phyloP scores from a whole-genome alignment of 108 stramenopile genomes.

The Pseudonitzschia multistriata region DNA sequence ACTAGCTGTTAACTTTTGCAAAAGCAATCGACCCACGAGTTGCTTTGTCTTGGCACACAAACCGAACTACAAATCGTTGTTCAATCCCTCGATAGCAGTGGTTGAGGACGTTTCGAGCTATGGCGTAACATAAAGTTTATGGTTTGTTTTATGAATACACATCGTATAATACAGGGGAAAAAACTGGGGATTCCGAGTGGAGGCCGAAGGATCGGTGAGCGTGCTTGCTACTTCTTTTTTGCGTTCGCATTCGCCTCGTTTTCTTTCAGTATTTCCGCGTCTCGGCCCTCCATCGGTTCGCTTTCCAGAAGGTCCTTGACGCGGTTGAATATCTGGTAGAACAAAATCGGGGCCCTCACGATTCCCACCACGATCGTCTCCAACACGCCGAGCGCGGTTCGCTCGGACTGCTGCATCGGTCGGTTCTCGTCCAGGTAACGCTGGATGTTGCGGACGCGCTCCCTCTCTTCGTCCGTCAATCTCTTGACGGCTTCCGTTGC shows the following conservation, averaged over 20 bases:
- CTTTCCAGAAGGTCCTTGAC: conserved; percentile 70
- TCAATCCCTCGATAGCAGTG: too few relatives aligned
- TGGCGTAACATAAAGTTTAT: too few relatives aligned
- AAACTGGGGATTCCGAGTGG: not conserved
- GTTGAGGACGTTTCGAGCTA: too few relatives aligned
- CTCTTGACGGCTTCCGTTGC: conserved; percentile 53
- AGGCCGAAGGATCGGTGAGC: not conserved
- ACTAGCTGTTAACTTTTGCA: too few relatives aligned
- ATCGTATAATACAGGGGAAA: not conserved
- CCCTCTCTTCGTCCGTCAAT: conserved; percentile 66
- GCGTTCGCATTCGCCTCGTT: not conserved
- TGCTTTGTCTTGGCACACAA: too few relatives aligned
- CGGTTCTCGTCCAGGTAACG: conserved; percentile 58
- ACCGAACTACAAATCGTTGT: too few relatives aligned
- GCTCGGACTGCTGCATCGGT: conserved; percentile 58
- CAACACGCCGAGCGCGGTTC: conserved; percentile 54
- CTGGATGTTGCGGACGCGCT: conserved; percentile 60
- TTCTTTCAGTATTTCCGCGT: conserved; percentile 19
- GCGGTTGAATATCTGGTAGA: conserved; percentile 52
- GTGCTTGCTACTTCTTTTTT: not conserved
- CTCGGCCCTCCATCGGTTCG: conserved; percentile 32
- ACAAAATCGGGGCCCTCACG: conserved; percentile 56
- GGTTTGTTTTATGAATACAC: too few relatives aligned
- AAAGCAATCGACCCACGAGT: too few relatives aligned
- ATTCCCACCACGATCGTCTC: conserved; percentile 74